These are phyloP conservation scores for Suillus subalutaceus DNA, from an alignment of 768 basidiomycete species.

Conservation along the genomic window DNA sequence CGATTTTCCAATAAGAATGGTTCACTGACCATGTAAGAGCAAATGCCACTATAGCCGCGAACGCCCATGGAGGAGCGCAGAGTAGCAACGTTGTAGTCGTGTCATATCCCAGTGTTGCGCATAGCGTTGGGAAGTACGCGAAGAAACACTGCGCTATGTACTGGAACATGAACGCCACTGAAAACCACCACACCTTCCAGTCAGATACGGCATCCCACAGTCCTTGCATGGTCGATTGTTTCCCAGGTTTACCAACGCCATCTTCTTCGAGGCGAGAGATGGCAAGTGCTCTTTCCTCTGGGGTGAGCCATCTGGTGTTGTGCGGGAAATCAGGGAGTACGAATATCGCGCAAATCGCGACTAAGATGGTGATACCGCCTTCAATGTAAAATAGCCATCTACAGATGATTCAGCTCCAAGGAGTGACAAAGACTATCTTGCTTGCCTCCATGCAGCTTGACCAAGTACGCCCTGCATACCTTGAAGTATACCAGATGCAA, in stretches of 20 bases:
- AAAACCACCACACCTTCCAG: conserved; percentile 45
- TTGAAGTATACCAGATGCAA: conserved; percentile 47
- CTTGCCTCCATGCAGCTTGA: conserved; percentile 43
- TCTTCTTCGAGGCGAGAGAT: conserved; percentile 35
- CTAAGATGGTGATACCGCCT: neutral
- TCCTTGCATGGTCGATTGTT: conserved; percentile 15
- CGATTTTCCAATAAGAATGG: neutral
- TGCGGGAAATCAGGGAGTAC: neutral
- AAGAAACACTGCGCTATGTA: conserved; percentile 25
- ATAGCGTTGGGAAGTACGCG: conserved; percentile 30
- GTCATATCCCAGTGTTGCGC: conserved; percentile 37
- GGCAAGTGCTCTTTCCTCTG: conserved; percentile 15
- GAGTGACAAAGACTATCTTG: conserved; percentile 5
- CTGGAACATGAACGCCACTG: conserved; percentile 20
- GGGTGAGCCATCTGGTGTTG: neutral
- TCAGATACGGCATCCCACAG: conserved; percentile 33
- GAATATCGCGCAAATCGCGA: neutral
- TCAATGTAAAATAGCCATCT: conserved; percentile 9
- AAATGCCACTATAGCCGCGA: conserved; percentile 36
- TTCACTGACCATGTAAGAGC: conserved; percentile 9
- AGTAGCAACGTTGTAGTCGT: conserved; percentile 39
- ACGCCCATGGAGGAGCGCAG: conserved; percentile 26
- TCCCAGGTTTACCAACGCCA: conserved; percentile 19
- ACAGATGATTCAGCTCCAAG: neutral
- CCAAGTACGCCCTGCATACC: conserved; percentile 30